phyloP scores from a whole-genome alignment of 1,284 basidiomycete genomes.

The Pseudozyma hubeiensis region DNA sequence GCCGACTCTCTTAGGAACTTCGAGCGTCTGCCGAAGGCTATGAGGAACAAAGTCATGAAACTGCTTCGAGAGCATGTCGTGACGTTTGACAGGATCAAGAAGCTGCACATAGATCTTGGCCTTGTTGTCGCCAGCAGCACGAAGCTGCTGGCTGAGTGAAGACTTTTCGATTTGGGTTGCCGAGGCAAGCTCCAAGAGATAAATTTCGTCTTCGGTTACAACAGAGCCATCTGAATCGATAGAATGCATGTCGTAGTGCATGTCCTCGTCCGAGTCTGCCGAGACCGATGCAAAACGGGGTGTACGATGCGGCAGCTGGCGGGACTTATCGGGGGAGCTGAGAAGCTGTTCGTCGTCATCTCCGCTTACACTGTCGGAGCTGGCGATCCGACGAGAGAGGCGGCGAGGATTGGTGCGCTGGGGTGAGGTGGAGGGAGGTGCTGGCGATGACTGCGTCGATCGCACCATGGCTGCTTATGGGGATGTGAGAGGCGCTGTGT shows the following conservation, averaged over 20 bases:
- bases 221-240: background rate
- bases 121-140: background rate
- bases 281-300: background rate
- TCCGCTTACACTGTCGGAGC: no score
- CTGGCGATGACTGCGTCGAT: no score
- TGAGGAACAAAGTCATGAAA: constrained; percentile 19
- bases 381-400: no score
- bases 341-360: no score
- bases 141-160: background rate
- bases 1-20: constrained; percentile 3
- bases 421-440: no score
- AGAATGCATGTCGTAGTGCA: background rate
- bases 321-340: no score
- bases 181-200: background rate
- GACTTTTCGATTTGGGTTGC: background rate
- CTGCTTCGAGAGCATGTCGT: constrained; percentile 13
- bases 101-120: constrained; percentile 1
- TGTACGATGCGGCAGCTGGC: background rate
- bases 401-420: no score
- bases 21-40: background rate
- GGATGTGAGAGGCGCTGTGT: no score
- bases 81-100: constrained; percentile 10
- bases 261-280: background rate
- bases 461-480: no score
- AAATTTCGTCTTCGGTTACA: constrained; percentile 2